Evolutionary conservation across 169 alveolate species (phyloP), one percentile per base, ranked within the genome.

Genomic region (Neospora caninum): DNA sequence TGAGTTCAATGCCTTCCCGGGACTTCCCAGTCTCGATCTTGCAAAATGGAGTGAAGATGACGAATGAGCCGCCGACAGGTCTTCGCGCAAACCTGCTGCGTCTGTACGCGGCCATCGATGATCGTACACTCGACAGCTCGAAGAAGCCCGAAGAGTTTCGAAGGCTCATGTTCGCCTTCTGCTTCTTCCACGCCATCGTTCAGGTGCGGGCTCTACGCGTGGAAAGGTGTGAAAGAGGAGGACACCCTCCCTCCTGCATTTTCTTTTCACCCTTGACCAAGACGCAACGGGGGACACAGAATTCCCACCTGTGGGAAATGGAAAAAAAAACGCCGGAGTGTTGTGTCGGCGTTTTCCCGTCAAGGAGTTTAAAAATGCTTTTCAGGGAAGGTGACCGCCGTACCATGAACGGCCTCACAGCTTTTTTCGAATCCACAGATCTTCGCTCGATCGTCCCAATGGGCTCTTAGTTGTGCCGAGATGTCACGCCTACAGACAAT

Each of bases 41-140:
- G 93, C 96, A 98, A 96, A 98, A 97, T 92, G 99, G 99, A 73
- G 97, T 98, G 80, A 98, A 98, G 95, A 97, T 98, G 95, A 98
- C 99, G 73, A 98, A 97, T 91, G 99, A 98, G 92, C 99, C 99
- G 27, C 99, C 99, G 9, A 97, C 98, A 94, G 99, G 99, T 36
- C 96, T 99, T 69, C 98, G 97, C 91, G 98, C 97, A 86, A 97
- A 98, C 92, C 93, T 98, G 80, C 97, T 96, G 84, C 95, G 99
- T 36, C 93, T 91, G 78, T 94, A 78, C 78, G 91, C 93, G 13
- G 42, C 94, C 73, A 45, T 89, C 7, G 95, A 91, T 88, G 92
- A 94, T 80, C 93, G 93, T 29, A 83, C 58, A 73, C 92, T 95
- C 88, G 67, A 67, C 91, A 98, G 97, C 41, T 97, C 98, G 69